Percentiles rank a stretch among this genome's conserved stretches.
Evolutionary conservation across 305 asterid species (phyloP).

Genomic region (Fraxinus sp.): DNA sequence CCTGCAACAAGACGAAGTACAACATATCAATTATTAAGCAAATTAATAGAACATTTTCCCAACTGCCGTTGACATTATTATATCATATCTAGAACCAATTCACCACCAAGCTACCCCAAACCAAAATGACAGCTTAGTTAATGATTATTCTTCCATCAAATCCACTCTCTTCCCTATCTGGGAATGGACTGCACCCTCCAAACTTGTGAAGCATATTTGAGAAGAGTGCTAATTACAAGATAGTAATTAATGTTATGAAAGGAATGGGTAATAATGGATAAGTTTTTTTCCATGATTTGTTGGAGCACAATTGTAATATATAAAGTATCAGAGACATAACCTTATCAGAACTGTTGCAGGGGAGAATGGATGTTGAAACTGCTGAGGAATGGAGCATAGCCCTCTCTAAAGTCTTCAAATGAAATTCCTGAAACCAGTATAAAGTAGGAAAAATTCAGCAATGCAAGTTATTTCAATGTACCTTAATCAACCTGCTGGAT

Average conservation of each 20-base stretch:
- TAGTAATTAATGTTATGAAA: background rate
- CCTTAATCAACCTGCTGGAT: background rate
- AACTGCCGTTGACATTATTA: background rate
- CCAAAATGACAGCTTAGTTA: background rate
- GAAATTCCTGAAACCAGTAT: conserved; percentile 2
- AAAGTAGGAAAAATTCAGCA: background rate
- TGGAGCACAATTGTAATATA: background rate
- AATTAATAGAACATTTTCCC: background rate
- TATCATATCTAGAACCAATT: background rate
- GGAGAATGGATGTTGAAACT: background rate
- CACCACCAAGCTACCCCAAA: background rate
- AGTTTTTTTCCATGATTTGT: background rate
- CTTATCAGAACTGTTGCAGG: conserved; percentile 27
- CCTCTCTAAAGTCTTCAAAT: background rate
- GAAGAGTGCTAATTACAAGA: background rate
- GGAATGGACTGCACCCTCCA: background rate
- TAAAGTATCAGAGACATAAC: conserved; percentile 15
- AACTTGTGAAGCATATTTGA: background rate
- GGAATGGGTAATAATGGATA: background rate
- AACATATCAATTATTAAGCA: background rate
- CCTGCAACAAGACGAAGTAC: conserved; percentile 30
- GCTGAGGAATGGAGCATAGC: background rate
- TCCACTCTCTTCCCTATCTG: background rate
- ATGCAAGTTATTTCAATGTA: background rate
- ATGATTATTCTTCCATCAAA: background rate